Evolutionary conservation across 2,329 filamentous ascomycete species (phyloP).

Genomic region (Metarhizium brunneum): DNA sequence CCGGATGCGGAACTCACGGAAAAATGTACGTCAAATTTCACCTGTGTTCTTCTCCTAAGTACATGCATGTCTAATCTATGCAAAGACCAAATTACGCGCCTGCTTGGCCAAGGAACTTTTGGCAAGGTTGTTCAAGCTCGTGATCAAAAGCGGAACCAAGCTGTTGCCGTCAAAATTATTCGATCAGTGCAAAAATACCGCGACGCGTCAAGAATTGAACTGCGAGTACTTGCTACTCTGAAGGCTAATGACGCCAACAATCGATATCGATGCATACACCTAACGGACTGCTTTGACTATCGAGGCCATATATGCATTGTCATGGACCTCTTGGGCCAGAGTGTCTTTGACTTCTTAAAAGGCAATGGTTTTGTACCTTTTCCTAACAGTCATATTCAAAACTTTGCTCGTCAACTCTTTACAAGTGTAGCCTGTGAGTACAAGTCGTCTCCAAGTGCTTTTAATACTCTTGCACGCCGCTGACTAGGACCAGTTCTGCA

Average conservation of each 20-base stretch:
- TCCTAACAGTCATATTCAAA: slow-evolving; percentile 96
- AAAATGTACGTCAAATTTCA: slow-evolving; percentile 58
- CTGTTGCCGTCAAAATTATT: slow-evolving; percentile 94
- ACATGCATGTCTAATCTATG: not conserved
- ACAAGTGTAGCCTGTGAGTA: slow-evolving; percentile 95
- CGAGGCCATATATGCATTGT: slow-evolving; percentile 89
- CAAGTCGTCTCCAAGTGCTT: not conserved
- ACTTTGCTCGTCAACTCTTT: slow-evolving; percentile 87
- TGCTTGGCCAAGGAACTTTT: slow-evolving; percentile 94
- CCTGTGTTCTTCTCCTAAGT: too few relatives aligned
- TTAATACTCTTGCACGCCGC: not conserved
- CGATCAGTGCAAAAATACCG: slow-evolving; percentile 97
- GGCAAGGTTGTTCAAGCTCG: slow-evolving; percentile 94
- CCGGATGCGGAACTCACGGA: slow-evolving; percentile 80
- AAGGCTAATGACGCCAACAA: slow-evolving; percentile 87
- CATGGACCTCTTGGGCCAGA: slow-evolving; percentile 75
- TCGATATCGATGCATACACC: slow-evolving; percentile 91
- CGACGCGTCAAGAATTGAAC: slow-evolving; percentile 88
- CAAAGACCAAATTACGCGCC: slow-evolving; percentile 74
- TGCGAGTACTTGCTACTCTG: slow-evolving; percentile 84
- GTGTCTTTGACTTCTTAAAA: slow-evolving; percentile 97
- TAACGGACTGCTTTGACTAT: slow-evolving; percentile 95
- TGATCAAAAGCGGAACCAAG: slow-evolving; percentile 66
- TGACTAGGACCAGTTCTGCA: slow-evolving; percentile 60
- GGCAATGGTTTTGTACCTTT: slow-evolving; percentile 93